Conservation (phyloP, 257 asterid species). For the Solanum sejunctum region DNA sequence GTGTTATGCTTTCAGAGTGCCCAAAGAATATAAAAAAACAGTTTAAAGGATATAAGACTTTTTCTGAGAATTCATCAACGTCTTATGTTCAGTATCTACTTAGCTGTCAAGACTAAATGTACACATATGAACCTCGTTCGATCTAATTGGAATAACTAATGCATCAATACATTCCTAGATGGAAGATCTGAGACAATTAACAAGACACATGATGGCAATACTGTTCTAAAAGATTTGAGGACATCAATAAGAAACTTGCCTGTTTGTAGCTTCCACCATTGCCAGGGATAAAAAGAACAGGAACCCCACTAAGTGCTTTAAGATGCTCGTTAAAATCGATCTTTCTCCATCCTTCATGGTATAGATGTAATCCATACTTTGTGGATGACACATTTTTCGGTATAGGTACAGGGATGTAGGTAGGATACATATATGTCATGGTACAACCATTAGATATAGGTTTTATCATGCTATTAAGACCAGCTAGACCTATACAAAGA, state of each 20-base stretch:
- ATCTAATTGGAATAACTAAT: not conserved
- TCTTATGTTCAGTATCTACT: not conserved
- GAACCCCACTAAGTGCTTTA: conserved; percentile 67
- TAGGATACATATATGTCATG: conserved; percentile 99
- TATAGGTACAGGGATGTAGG: conserved; percentile 66
- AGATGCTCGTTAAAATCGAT: conserved; percentile 68
- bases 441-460: conserved; percentile 82
- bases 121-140: not conserved
- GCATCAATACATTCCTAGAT: not conserved
- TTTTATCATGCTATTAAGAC: conserved; percentile 42
- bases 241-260: conserved; percentile 32
- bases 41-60: not conserved
- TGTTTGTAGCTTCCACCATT: conserved; percentile 99
- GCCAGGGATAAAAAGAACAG: conserved; percentile 94
- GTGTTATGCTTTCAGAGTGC: not conserved
- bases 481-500: conserved; percentile 45
- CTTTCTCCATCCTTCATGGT: conserved; percentile 91
- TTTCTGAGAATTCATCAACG: not conserved
- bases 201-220: not conserved
- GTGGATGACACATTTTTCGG: conserved; percentile 42
- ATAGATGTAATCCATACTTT: conserved; percentile 63
- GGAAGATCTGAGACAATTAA: not conserved
- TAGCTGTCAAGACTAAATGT: not conserved
- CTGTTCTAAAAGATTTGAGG: not conserved
- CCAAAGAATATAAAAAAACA: not conserved